Percentiles rank a stretch among this genome's conserved stretches.
phyloP scores from a whole-genome alignment of 345 rosid species.

The Camelina hispida region DNA sequence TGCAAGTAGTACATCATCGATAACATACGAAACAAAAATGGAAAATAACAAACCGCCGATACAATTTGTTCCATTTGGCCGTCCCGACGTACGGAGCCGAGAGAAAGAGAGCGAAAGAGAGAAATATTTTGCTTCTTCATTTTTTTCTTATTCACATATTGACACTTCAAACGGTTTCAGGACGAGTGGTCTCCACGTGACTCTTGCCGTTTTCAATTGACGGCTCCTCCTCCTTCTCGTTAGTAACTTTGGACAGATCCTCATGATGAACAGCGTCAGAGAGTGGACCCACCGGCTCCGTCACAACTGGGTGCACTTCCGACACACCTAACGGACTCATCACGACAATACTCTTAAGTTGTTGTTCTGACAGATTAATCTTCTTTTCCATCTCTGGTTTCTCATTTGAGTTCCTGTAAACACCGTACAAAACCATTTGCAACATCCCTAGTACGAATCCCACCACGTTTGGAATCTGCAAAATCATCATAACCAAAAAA shows the following conservation, averaged over 20 bases:
- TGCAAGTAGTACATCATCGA: conserved; percentile 15
- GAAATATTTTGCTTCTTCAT: conserved; percentile 2
- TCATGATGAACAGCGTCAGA: conserved; percentile 33
- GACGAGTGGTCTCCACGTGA: conserved; percentile 41
- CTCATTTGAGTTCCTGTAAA: conserved; percentile 51
- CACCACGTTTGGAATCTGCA: conserved; percentile 75
- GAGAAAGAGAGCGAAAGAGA: conserved; percentile 17
- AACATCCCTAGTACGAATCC: conserved; percentile 74
- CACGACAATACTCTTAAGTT: conserved; percentile 44
- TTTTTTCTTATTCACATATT: not conserved
- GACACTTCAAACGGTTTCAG: conserved; percentile 38
- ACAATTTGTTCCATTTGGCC: conserved; percentile 29
- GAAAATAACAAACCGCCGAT: conserved; percentile 33
- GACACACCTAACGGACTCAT: conserved; percentile 48
- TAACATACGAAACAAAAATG: conserved; percentile 40
- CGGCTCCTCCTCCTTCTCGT: conserved; percentile 27
- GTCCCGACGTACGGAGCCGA: conserved; percentile 15
- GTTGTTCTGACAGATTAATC: conserved; percentile 44
- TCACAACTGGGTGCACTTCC: conserved; percentile 43
- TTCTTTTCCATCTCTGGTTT: conserved; percentile 38
- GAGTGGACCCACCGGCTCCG: conserved; percentile 29
- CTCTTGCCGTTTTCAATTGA: conserved; percentile 27
- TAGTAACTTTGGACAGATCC: conserved; percentile 36
- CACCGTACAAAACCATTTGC: conserved; percentile 70
- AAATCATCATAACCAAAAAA: not conserved